Percentiles rank a stretch among this genome's conserved stretches.
Evolutionary conservation across 495 filamentous ascomycete genomes (phyloP).

Genomic region (Penicillium salamii): DNA sequence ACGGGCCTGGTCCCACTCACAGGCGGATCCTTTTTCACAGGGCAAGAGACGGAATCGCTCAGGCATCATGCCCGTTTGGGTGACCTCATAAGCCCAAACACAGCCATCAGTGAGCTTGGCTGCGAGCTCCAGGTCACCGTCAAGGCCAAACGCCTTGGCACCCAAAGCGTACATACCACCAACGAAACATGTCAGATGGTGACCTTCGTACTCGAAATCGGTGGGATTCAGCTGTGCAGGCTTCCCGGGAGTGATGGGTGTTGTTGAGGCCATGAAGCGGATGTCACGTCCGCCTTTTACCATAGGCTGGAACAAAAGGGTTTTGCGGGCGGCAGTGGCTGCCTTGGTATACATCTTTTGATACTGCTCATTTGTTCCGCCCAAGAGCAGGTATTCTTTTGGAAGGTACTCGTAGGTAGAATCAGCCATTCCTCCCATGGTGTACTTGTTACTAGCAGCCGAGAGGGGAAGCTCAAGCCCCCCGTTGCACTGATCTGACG

Average conservation of each 20-base stretch:
- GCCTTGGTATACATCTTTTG: constrained; percentile 73
- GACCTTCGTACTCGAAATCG: constrained; percentile 55
- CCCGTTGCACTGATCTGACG: constrained; percentile 25
- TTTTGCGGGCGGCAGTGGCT: constrained; percentile 65
- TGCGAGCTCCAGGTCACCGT: constrained; percentile 77
- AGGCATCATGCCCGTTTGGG: constrained; percentile 86
- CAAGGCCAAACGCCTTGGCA: constrained; percentile 78
- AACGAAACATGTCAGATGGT: constrained; percentile 84
- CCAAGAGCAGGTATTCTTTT: constrained; percentile 73
- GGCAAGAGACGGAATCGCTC: constrained; percentile 65
- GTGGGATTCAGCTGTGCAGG: constrained; percentile 9
- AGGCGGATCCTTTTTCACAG: constrained; percentile 64
- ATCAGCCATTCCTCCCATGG: constrained; percentile 81
- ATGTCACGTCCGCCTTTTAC: constrained; percentile 68
- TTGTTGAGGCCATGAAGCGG: constrained; percentile 65
- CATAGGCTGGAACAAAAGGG: constrained; percentile 86
- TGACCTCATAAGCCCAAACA: constrained; percentile 86
- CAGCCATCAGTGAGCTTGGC: constrained; percentile 86
- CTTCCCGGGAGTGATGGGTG: constrained; percentile 29
- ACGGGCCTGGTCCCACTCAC: constrained; percentile 71
- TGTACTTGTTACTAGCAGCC: constrained; percentile 48
- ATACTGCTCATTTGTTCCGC: constrained; percentile 80
- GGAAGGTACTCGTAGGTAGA: constrained; percentile 95
- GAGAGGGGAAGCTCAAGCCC: constrained; percentile 26
- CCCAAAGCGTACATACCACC: constrained; percentile 94